Percentiles rank a stretch among this genome's conserved stretches.
These are phyloP conservation scores for Nemophila menziesii DNA, from an alignment of 257 asterid genomes.

Conservation along the genomic window DNA sequence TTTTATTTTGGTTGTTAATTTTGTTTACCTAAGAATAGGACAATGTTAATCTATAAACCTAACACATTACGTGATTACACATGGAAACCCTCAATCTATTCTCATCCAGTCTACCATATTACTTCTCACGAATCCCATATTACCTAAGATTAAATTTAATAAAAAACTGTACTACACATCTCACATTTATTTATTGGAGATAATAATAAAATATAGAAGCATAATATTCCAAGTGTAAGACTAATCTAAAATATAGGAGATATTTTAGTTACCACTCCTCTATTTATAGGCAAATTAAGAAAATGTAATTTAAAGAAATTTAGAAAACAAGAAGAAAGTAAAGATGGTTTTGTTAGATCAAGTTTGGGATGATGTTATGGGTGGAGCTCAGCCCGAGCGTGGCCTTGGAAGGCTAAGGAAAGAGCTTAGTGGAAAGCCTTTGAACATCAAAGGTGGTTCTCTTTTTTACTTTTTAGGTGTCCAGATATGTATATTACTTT, in stretches of 20 bases:
- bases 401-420: conserved; percentile 79
- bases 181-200: neutral
- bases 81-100: conserved; percentile 8
- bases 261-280: conserved; percentile 14
- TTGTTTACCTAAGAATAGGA: conserved; percentile 11
- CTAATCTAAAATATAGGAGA: conserved; percentile 8
- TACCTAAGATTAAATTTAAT: neutral
- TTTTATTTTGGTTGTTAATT: too few relatives aligned
- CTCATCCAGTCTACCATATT: too few relatives aligned
- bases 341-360: conserved; percentile 75
- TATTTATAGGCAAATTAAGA: conserved; percentile 12
- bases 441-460: conserved; percentile 30
- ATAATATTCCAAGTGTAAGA: too few relatives aligned
- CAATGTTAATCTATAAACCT: conserved; percentile 3
- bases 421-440: conserved; percentile 24
- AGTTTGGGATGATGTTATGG: conserved; percentile 86
- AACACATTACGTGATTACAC: too few relatives aligned
- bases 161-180: conserved; percentile 3
- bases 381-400: conserved; percentile 79
- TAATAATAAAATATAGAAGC: conserved; percentile 2
- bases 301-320: neutral
- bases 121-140: too few relatives aligned
- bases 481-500: too few relatives aligned
- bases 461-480: too few relatives aligned
- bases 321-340: neutral